Percentiles rank a stretch among this genome's conserved stretches.
phyloP scores from a whole-genome alignment of 306 rosid genomes.

The Sophora flavescens region DNA sequence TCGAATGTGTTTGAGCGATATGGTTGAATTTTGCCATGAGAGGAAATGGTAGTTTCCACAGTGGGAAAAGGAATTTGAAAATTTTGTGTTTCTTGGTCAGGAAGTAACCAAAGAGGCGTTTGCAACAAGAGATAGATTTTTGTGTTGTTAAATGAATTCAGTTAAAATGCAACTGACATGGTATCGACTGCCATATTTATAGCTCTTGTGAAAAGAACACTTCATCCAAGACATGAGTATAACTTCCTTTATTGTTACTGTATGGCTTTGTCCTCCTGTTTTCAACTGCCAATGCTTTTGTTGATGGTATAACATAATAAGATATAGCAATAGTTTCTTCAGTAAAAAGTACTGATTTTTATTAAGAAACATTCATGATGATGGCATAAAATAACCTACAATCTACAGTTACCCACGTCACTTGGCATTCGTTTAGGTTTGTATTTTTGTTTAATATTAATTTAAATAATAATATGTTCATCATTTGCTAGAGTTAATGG shows the following conservation, averaged over 20 bases:
- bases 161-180: neutral
- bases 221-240: neutral
- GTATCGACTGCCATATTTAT: constrained; percentile 19
- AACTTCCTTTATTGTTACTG: constrained; percentile 17
- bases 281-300: constrained; percentile 17
- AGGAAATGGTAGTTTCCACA: constrained; percentile 32
- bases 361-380: neutral
- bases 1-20: constrained; percentile 20
- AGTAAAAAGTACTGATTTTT: neutral
- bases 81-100: constrained; percentile 11
- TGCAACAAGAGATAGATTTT: neutral
- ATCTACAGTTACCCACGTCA: constrained; percentile 21
- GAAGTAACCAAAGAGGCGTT: constrained; percentile 20
- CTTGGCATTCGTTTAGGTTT: neutral
- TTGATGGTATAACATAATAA: neutral
- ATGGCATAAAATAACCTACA: neutral
- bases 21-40: constrained; percentile 11
- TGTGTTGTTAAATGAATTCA: constrained; percentile 15
- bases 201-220: constrained; percentile 36
- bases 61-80: neutral
- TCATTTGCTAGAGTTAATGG: constrained; percentile 19
- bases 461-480: neutral
- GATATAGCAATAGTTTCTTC: neutral
- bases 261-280: constrained; percentile 18
- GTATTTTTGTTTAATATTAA: constrained; percentile 12